Percentiles rank a stretch among this genome's conserved stretches.
Evolutionary conservation across 768 basidiomycete genomes (phyloP).

Genomic region (Amanita exitialis): DNA sequence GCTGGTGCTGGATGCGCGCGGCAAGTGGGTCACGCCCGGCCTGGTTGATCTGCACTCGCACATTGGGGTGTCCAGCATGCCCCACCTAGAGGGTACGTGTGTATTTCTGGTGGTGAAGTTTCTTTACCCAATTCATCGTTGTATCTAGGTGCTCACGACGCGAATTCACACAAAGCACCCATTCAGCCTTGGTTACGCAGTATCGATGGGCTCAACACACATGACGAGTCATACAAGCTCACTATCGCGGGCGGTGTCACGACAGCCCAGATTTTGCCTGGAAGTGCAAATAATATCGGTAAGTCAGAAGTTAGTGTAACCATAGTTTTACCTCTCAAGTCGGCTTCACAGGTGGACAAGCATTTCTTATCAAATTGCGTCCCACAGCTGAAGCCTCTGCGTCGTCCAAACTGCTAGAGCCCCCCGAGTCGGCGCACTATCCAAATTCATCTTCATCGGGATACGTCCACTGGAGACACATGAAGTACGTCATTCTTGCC

Average conservation of each 20-base stretch:
- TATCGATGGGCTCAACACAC: slow-evolving; percentile 61
- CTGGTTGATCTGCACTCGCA: slow-evolving; percentile 40
- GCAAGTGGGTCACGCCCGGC: slow-evolving; percentile 47
- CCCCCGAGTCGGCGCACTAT: slow-evolving; percentile 46
- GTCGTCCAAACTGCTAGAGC: slow-evolving; percentile 61
- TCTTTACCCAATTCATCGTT: neutral
- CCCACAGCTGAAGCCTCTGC: slow-evolving; percentile 62
- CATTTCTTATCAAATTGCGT: slow-evolving; percentile 68
- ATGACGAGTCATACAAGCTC: slow-evolving; percentile 45
- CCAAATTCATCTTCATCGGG: slow-evolving; percentile 21
- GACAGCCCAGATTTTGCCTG: slow-evolving; percentile 58
- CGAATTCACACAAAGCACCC: slow-evolving; percentile 39
- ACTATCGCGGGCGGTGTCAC: slow-evolving; percentile 58
- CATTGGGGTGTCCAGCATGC: slow-evolving; percentile 25
- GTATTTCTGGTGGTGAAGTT: neutral
- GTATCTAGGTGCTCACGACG: slow-evolving; percentile 31
- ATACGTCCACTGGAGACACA: slow-evolving; percentile 55
- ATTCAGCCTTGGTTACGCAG: slow-evolving; percentile 50
- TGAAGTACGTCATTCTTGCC: slow-evolving; percentile 41
- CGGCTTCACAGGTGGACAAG: slow-evolving; percentile 50
- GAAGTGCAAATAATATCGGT: slow-evolving; percentile 47
- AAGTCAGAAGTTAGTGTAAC: neutral
- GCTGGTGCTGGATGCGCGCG: slow-evolving; percentile 40
- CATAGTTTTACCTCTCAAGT: neutral
- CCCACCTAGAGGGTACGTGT: slow-evolving; percentile 21